Conservation (phyloP, 495 filamentous ascomycete genomes). For the Penicillium roqueforti region DNA sequence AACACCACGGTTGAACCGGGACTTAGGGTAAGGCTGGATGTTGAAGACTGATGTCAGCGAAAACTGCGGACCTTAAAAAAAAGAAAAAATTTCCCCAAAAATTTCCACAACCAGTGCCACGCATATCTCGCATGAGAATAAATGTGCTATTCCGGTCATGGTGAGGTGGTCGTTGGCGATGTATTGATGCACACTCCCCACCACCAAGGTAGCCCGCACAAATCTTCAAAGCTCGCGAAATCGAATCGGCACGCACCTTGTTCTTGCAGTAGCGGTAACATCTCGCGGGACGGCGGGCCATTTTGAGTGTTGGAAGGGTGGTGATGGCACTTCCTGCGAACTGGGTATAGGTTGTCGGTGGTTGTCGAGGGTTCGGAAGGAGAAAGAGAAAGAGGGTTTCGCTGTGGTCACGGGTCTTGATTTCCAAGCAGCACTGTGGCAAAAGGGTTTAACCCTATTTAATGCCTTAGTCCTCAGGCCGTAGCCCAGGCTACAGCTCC, state of each 20-base stretch:
- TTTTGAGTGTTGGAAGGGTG: constrained; percentile 67
- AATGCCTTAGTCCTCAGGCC: constrained; percentile 29
- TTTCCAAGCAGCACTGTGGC: constrained; percentile 50
- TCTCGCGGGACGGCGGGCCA: constrained; percentile 96
- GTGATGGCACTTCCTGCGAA: constrained; percentile 54
- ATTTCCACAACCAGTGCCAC: neutral
- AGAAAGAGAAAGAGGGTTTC: constrained; percentile 33
- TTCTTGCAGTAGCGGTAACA: constrained; percentile 99
- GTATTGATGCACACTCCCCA: constrained; percentile 21
- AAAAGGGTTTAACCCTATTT: constrained; percentile 48
- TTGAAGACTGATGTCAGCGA: constrained; percentile 27
- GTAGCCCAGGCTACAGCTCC: constrained; percentile 14
- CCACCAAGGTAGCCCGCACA: constrained; percentile 33
- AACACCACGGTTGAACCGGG: constrained; percentile 99
- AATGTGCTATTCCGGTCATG: neutral
- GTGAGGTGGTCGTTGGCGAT: constrained; percentile 4
- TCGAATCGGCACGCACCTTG: constrained; percentile 65
- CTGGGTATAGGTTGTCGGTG: constrained; percentile 39
- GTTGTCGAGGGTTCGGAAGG: constrained; percentile 38
- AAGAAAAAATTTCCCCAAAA: neutral
- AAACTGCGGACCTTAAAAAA: neutral
- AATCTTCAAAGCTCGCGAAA: constrained; percentile 24
- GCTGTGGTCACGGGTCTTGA: constrained; percentile 38
- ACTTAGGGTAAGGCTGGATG: constrained; percentile 90
- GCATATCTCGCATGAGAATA: no score